A percentile compares a stretch with the other conserved stretches of the same genome.
Evolutionary conservation across 2,329 filamentous ascomycete species (phyloP).

Genomic region (Colletotrichum echinochloae): DNA sequence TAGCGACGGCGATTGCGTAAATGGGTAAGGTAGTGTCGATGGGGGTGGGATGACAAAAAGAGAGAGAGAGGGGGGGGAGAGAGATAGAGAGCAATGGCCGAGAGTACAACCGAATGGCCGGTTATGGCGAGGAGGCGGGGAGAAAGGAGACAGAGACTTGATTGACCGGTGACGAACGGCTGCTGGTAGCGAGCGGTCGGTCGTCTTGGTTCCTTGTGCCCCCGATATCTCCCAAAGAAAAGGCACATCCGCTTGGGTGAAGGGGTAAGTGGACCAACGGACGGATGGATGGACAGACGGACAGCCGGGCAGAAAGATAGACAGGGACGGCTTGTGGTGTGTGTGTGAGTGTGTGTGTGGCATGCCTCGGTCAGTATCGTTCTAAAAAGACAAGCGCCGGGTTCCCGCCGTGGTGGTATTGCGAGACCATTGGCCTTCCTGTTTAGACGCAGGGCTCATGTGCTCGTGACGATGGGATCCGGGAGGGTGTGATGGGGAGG

Average conservation of each 20-base stretch:
- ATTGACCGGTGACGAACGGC: conserved; percentile 23
- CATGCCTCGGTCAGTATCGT: conserved; percentile 32
- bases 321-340: conserved; percentile 12
- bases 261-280: not conserved
- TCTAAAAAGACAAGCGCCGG: conserved; percentile 38
- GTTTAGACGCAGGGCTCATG: conserved; percentile 34
- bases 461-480: conserved; percentile 40
- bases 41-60: not conserved
- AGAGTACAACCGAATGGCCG: conserved; percentile 11
- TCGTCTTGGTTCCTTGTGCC: not conserved
- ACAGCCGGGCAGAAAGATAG: conserved; percentile 18
- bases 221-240: not conserved
- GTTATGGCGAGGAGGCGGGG: not conserved
- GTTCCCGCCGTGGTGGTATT: conserved; percentile 39
- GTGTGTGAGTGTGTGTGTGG: conserved; percentile 14
- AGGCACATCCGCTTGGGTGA: not conserved
- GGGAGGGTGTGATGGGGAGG: conserved; percentile 30
- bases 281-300: conserved; percentile 27
- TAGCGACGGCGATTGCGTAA: conserved; percentile 15
- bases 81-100: conserved; percentile 4
- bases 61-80: not conserved
- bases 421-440: conserved; percentile 42
- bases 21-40: too few species aligned
- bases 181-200: conserved; percentile 13
- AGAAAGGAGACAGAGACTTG: conserved; percentile 2